A percentile compares a stretch with the other conserved stretches of the same genome.
These are phyloP conservation scores for Delitschia confertaspora DNA, from an alignment of 495 filamentous ascomycete species.

Conservation along the genomic window DNA sequence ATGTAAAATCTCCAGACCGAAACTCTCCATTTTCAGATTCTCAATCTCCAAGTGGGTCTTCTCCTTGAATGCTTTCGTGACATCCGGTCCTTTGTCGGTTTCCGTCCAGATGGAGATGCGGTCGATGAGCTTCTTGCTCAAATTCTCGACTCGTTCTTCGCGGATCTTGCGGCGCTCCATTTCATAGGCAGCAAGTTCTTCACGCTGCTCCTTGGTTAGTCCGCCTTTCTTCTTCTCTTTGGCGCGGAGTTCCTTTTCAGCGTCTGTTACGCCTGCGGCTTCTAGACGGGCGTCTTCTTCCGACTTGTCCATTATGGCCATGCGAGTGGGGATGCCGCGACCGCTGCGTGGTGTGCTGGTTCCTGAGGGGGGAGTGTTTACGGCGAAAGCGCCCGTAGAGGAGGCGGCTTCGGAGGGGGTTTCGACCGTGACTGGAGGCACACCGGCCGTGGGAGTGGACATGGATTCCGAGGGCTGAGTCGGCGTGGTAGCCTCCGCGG, in stretches of 20 bases:
- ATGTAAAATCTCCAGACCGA: slow-evolving; percentile 94
- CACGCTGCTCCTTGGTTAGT: slow-evolving; percentile 78
- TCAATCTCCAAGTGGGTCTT: slow-evolving; percentile 94
- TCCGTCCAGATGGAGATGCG: slow-evolving; percentile 95
- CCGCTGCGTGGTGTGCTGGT: slow-evolving; percentile 56
- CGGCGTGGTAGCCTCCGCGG: slow-evolving; percentile 11
- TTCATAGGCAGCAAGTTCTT: slow-evolving; percentile 82
- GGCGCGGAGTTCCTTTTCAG: slow-evolving; percentile 67
- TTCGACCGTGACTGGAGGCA: slow-evolving; percentile 22
- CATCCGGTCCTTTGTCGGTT: slow-evolving; percentile 78
- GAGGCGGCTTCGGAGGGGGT: slow-evolving; percentile 7
- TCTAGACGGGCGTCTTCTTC: slow-evolving; percentile 73
- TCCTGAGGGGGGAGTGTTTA: slow-evolving; percentile 40
- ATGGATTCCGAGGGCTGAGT: slow-evolving; percentile 3
- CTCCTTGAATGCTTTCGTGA: slow-evolving; percentile 81
- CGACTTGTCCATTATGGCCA: slow-evolving; percentile 78
- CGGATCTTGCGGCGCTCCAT: slow-evolving; percentile 72
- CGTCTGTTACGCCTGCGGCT: slow-evolving; percentile 60
- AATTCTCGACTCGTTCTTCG: slow-evolving; percentile 80
- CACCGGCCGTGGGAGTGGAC: no score
- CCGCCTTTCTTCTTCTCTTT: slow-evolving; percentile 85
- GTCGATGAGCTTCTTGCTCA: slow-evolving; percentile 77
- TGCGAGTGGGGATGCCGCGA: slow-evolving; percentile 59
- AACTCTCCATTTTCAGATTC: slow-evolving; percentile 98
- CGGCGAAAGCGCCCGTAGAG: slow-evolving; percentile 2